Evolutionary conservation across 2,329 filamentous ascomycete genomes (phyloP), one percentile per base, ranked within the genome.

Genomic region (Fusarium zealandicum): DNA sequence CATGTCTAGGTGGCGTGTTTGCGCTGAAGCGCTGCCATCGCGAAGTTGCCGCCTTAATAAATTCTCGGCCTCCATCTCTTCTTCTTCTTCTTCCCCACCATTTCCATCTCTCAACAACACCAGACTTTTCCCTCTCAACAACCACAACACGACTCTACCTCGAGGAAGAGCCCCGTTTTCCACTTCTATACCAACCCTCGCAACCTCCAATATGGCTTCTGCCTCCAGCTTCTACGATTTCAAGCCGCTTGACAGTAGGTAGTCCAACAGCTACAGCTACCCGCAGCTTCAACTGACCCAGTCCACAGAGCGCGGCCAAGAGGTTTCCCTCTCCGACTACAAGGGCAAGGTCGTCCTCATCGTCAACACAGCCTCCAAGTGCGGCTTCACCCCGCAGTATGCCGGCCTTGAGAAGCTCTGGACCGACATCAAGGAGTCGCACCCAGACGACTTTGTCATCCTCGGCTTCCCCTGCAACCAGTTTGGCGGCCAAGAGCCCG

Each of bases 391-490:
- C 3, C 92, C 92, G 11, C 95, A 99, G 78, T 97, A 95, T 77
- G 87, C 85, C 60, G 91, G 90, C 27, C 90, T 99, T 44, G 93
- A 99, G 80, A 88, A 85, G 70, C 85, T 99, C 61, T 96, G 96
- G 85, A 90, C 96, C 75, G 77, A 80, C 52, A 69, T 97, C 72
- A 86, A 85, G 67, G 80, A 80, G 64, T 81, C 85, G 70, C 80
- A 96, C 80, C 83, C 75, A 27, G 86, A 91, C 63, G 83, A 92
- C 70, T 95, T 99, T 73, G 82, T 86, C 70, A 86, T 99, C 78
- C 83, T 99, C 71, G 95, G 93, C 68, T 98, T 99, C 80, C 95
- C 95, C 52, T 98, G 93, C 87, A 99, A 98, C 83, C 95, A 99
- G 78, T 99, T 99, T 77, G 90, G 88, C 70, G 77, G 78, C 65